Conservation (phyloP, 768 basidiomycete species). For the Clavulina sp. region DNA sequence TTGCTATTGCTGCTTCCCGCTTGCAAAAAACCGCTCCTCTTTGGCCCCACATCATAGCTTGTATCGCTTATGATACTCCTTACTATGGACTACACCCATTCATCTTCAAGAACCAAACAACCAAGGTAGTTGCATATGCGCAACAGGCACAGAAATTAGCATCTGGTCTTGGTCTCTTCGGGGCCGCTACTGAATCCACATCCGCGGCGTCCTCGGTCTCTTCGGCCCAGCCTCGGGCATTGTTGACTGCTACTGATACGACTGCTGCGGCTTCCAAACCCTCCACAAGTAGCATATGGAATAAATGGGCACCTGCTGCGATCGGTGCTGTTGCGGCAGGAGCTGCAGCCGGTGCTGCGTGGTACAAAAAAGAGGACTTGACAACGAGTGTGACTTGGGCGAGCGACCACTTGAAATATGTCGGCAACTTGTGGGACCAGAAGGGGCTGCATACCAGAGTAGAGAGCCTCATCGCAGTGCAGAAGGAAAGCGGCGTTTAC, state of each 20-base stretch:
- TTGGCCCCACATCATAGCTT: conserved; percentile 80
- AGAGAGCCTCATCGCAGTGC: conserved; percentile 40
- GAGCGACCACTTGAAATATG: conserved; percentile 79
- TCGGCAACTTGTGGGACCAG: conserved; percentile 73
- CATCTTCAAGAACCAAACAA: conserved; percentile 70
- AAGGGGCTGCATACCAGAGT: conserved; percentile 41
- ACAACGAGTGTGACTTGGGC: conserved; percentile 33
- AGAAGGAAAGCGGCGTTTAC: conserved; percentile 41
- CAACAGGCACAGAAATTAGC: conserved; percentile 46
- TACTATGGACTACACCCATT: conserved; percentile 75
- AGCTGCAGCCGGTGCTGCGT: conserved; percentile 70
- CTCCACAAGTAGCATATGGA: not conserved
- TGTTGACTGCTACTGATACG: conserved; percentile 11
- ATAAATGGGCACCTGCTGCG: conserved; percentile 17
- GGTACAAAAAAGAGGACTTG: conserved; percentile 63
- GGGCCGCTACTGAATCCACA: conserved; percentile 21
- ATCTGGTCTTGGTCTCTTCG: conserved; percentile 33
- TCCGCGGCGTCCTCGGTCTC: conserved; percentile 21
- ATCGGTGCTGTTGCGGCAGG: conserved; percentile 59
- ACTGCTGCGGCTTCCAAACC: conserved; percentile 4
- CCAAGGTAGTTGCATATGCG: conserved; percentile 55
- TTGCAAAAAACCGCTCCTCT: conserved; percentile 48
- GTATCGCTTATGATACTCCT: conserved; percentile 85
- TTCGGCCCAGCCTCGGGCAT: conserved; percentile 27
- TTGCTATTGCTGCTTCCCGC: conserved; percentile 50